Evolutionary conservation across 2,329 filamentous ascomycete species (phyloP).

Genomic region (Aspergillus sp.): DNA sequence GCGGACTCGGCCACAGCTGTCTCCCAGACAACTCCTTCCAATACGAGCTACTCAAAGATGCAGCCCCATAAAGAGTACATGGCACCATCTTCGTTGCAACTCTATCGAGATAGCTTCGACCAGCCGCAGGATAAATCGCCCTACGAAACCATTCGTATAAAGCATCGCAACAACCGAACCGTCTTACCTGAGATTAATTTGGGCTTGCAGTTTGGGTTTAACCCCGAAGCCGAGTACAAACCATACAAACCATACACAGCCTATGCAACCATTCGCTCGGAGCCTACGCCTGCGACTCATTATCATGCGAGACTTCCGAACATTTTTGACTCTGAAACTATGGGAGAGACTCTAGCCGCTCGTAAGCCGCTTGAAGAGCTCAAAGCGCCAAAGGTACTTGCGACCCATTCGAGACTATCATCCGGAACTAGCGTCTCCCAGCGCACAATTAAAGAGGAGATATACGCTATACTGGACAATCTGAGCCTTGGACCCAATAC

Average conservation of each 20-base stretch:
- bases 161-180: conserved; percentile 6
- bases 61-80: background rate
- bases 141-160: conserved; percentile 11
- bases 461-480: conserved; percentile 15
- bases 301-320: background rate
- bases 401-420: background rate
- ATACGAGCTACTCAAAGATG: background rate
- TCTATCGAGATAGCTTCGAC: conserved; percentile 15
- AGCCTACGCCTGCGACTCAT: conserved; percentile 1
- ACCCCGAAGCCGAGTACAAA: background rate
- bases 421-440: conserved; percentile 1
- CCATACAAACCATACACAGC: background rate
- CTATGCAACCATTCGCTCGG: conserved; percentile 10
- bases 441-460: conserved; percentile 9
- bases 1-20: background rate
- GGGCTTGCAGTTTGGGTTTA: conserved; percentile 4
- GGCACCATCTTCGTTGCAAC: conserved; percentile 5
- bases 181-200: conserved; percentile 14
- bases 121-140: conserved; percentile 12
- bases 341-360: background rate
- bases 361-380: background rate
- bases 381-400: background rate
- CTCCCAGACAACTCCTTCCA: background rate
- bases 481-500: background rate
- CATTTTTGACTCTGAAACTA: background rate